These are phyloP conservation scores for Circinella minor DNA, from an alignment of 371 early-diverging fungal species.

Conservation along the genomic window DNA sequence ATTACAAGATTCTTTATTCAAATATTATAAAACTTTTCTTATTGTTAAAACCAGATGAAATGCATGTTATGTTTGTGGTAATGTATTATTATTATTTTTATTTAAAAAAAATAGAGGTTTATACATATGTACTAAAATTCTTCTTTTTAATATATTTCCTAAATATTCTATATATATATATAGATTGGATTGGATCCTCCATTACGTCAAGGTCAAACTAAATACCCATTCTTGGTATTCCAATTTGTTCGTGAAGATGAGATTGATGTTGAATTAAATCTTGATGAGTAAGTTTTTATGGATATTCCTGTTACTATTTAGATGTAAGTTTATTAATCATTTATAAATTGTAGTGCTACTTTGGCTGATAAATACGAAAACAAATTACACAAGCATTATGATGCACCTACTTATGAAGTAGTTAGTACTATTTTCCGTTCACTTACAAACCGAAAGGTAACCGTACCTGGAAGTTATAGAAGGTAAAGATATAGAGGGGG, in stretches of 20 bases:
- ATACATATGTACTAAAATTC: no score
- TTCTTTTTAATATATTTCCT: constrained; percentile 5
- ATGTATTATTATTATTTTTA: neutral
- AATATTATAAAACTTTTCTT: constrained; percentile 85
- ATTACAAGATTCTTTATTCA: constrained; percentile 93
- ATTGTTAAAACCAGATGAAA: constrained; percentile 92
- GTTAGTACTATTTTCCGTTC: constrained; percentile 91
- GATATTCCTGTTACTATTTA: neutral
- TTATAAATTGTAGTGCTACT: constrained; percentile 44
- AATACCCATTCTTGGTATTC: constrained; percentile 96
- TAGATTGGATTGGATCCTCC: constrained; percentile 95
- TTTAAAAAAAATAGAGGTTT: no score
- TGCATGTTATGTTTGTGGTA: constrained; percentile 89
- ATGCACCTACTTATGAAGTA: constrained; percentile 87
- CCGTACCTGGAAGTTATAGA: constrained; percentile 71
- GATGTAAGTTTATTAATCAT: neutral
- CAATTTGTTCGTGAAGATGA: constrained; percentile 95
- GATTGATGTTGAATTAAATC: constrained; percentile 79
- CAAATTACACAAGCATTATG: constrained; percentile 86
- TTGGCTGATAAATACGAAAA: constrained; percentile 75
- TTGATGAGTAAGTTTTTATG: constrained; percentile 66
- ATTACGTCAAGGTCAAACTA: constrained; percentile 98
- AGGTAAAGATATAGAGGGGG: constrained; percentile 23
- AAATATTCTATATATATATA: neutral
- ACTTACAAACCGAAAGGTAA: constrained; percentile 82